These are phyloP conservation scores for Aspergillus carlsbadensis DNA, from an alignment of 495 filamentous ascomycete species.

Conservation along the genomic window DNA sequence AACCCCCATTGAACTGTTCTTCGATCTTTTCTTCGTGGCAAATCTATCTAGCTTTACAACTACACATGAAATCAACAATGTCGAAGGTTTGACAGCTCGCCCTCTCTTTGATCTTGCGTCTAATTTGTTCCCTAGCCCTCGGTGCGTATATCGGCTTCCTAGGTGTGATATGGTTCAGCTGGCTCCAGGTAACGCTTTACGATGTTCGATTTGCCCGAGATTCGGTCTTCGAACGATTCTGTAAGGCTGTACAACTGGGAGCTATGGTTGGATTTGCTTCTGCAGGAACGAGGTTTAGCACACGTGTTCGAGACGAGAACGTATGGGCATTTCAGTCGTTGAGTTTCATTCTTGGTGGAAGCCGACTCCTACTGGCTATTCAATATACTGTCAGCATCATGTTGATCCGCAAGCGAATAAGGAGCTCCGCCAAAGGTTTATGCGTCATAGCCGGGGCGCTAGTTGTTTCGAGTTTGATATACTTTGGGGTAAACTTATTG, in stretches of 20 bases:
- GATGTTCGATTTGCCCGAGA: constrained; percentile 70
- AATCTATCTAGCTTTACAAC: constrained; percentile 64
- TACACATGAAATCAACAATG: constrained; percentile 52
- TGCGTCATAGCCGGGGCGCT: constrained; percentile 43
- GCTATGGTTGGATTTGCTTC: constrained; percentile 65
- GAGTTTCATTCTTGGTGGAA: constrained; percentile 58
- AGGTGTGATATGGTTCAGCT: constrained; percentile 69
- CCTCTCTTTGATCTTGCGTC: background rate
- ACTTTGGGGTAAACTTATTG: constrained; percentile 46
- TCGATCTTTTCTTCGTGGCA: constrained; percentile 68
- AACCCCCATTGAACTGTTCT: constrained; percentile 61
- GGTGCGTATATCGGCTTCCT: constrained; percentile 63
- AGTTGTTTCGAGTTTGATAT: constrained; percentile 42
- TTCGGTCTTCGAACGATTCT: constrained; percentile 62
- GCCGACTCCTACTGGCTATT: constrained; percentile 53
- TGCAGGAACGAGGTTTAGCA: constrained; percentile 55
- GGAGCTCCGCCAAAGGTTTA: constrained; percentile 26
- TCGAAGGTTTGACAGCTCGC: constrained; percentile 29
- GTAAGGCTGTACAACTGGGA: constrained; percentile 62
- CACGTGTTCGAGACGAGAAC: constrained; percentile 43
- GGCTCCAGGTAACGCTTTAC: constrained; percentile 66
- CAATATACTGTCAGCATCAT: constrained; percentile 55
- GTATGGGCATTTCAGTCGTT: constrained; percentile 46
- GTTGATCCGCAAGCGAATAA: constrained; percentile 43
- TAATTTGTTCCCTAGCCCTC: constrained; percentile 28